Base-by-base conservation (phyloP, 1,139 yeast species). In the Candida sojae region DNA sequence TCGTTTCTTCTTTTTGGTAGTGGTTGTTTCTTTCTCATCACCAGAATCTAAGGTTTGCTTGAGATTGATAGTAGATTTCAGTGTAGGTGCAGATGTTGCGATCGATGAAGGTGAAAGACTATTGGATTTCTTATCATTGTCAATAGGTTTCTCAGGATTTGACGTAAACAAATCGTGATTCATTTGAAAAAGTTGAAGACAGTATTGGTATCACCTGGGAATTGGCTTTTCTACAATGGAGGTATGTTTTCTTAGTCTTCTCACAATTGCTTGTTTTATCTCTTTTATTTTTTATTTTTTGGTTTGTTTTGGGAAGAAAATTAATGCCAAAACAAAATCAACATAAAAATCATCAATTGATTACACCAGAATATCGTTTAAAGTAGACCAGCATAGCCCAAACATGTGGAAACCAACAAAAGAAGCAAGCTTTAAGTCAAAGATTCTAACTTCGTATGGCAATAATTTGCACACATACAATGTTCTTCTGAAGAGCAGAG, bases 401-500 rank as follows among this genome's bases (percentile, higher is more conserved):
- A 28, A 38, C n/a, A 48, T 48, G 51, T 46, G 31, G 35, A 46
- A 43, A 30, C 10, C 39, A 23, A 13, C 33, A 31, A 44, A 21
- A 26, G 51, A 48, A 12, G 32, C 29, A 10, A 13, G 39, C 5
- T 50, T 40, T 11, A 50, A 43, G 30, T 29, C 42, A 12, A 42
- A 37, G 45, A 31, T 48, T 26, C 25, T 36, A n/a, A 29, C 10
- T 10, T 35, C 13, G 42, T 70, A 62, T 51, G 80, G 80, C 1
- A 60, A 65, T 37, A 67, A 73, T 53, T 64, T 64, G 39, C 56
- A 52, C 2, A 59, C 58, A 43, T 75, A 60, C 51, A 62, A 68
- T 30, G 50, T 57, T 13, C 51, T 64, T 10, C 42, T 62, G 31
- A 51, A 57, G 10, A 75, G 71, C 51, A 66, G 66, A 49, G 62